Conservation (phyloP, 2,329 filamentous ascomycete genomes). For the Emericellopsis cladophorae region DNA sequence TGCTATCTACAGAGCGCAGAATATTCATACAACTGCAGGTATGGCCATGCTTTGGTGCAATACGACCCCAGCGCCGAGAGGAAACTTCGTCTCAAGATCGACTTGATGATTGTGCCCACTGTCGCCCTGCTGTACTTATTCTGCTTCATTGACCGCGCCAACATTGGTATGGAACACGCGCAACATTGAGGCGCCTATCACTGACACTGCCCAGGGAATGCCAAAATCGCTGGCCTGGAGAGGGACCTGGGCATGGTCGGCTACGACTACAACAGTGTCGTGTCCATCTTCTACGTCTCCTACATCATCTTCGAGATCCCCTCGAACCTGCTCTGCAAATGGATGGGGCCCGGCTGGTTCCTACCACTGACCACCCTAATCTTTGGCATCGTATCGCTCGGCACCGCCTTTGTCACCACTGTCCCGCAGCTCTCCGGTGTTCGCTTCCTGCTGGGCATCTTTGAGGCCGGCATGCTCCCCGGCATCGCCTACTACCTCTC, state of each 20-base stretch:
- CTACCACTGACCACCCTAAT: slow-evolving; percentile 47
- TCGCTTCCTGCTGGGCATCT: slow-evolving; percentile 54
- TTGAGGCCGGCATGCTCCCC: slow-evolving; percentile 63
- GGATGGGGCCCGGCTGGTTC: slow-evolving; percentile 60
- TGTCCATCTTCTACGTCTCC: slow-evolving; percentile 59
- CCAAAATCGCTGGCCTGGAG: slow-evolving; percentile 51
- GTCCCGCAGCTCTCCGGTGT: slow-evolving; percentile 41
- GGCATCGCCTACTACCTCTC: slow-evolving; percentile 64
- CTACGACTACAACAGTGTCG: slow-evolving; percentile 57
- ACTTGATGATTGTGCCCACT: slow-evolving; percentile 50
- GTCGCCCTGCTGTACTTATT: slow-evolving; percentile 45
- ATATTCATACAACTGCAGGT: slow-evolving; percentile 14
- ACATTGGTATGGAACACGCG: slow-evolving; percentile 38
- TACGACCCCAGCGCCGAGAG: slow-evolving; percentile 45
- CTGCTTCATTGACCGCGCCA: slow-evolving; percentile 51
- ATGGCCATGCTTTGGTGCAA: slow-evolving; percentile 33
- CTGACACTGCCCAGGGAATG: slow-evolving; percentile 41
- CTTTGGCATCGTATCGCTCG: slow-evolving; percentile 52
- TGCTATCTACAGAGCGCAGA: neutral
- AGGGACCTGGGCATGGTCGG: slow-evolving; percentile 43
- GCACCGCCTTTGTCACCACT: slow-evolving; percentile 51
- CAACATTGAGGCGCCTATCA: neutral
- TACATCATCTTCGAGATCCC: slow-evolving; percentile 67
- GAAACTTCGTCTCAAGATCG: slow-evolving; percentile 48
- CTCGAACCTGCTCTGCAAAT: slow-evolving; percentile 55